A percentile compares a stretch with the other conserved stretches of the same genome.
Conservation (phyloP, 2,329 filamentous ascomycete species). For the Alternaria tenuissima region DNA sequence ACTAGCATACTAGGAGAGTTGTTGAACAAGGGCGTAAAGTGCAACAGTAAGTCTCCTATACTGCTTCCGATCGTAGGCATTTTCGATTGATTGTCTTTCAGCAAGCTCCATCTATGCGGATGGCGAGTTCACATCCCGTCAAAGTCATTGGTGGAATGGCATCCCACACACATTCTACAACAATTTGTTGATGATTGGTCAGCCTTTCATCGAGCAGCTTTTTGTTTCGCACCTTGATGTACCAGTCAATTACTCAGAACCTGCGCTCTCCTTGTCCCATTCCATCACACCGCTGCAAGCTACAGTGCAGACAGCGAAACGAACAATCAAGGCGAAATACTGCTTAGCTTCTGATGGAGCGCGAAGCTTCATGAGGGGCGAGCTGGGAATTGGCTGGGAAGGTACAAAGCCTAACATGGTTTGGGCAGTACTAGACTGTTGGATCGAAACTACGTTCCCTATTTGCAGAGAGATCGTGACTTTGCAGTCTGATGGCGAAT, state of each 20-base stretch:
- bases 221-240: slow-evolving; percentile 49
- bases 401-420: slow-evolving; percentile 61
- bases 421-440: slow-evolving; percentile 60
- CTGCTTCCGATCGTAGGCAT: background rate
- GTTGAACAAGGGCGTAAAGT: slow-evolving; percentile 56
- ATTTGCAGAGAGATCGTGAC: slow-evolving; percentile 59
- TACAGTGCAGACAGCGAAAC: slow-evolving; percentile 19
- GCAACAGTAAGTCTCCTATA: slow-evolving; percentile 54
- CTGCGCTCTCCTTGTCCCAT: slow-evolving; percentile 45
- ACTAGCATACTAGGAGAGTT: slow-evolving; percentile 41
- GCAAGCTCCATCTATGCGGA: slow-evolving; percentile 59
- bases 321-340: slow-evolving; percentile 19
- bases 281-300: slow-evolving; percentile 26
- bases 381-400: slow-evolving; percentile 53
- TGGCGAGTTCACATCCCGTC: slow-evolving; percentile 58
- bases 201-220: slow-evolving; percentile 56
- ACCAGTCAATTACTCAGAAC: slow-evolving; percentile 51
- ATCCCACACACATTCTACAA: slow-evolving; percentile 57
- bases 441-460: slow-evolving; percentile 61
- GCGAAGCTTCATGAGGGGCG: slow-evolving; percentile 23
- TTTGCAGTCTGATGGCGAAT: slow-evolving; percentile 57
- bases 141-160: slow-evolving; percentile 59
- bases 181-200: slow-evolving; percentile 62
- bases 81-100: slow-evolving; percentile 27
- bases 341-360: slow-evolving; percentile 29